phyloP scores from a whole-genome alignment of 179 eudicot species.

The Beta corolliflora region DNA sequence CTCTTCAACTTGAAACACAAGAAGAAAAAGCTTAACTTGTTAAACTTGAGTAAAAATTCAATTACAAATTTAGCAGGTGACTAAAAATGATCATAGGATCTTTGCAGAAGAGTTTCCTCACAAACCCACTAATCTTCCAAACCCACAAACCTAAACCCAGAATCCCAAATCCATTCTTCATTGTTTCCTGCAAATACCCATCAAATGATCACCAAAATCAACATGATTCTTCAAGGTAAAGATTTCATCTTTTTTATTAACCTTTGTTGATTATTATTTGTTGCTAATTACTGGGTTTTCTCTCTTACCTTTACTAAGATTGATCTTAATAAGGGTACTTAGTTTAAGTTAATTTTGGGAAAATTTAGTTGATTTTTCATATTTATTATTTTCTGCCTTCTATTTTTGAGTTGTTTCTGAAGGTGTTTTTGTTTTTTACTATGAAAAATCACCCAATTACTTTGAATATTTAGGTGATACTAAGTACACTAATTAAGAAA shows the following conservation, averaged over 20 bases:
- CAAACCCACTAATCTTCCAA: conserved; percentile 43
- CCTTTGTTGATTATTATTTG: too few species aligned
- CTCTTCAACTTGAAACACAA: not conserved
- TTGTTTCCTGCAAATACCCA: conserved; percentile 45
- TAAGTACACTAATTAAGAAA: too few species aligned
- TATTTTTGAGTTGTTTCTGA: not conserved
- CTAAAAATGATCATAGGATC: conserved; percentile 37
- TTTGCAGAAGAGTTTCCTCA: conserved; percentile 52
- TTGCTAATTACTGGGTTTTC: not conserved
- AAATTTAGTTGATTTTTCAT: not conserved
- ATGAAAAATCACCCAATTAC: too few species aligned
- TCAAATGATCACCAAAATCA: conserved; percentile 29
- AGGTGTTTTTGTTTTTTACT: too few species aligned
- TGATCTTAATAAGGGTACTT: not conserved
- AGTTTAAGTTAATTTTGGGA: not conserved
- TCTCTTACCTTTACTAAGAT: not conserved
- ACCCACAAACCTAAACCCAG: conserved; percentile 38
- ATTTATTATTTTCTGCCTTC: not conserved
- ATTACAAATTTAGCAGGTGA: not conserved
- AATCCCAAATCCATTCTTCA: conserved; percentile 18
- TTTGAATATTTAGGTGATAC: too few species aligned
- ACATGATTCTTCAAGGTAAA: conserved; percentile 46
- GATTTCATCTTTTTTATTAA: not conserved
- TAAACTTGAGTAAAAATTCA: not conserved
- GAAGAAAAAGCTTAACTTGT: not conserved